phyloP scores from a whole-genome alignment of 805 yeast species.

The Millerago galiae region DNA sequence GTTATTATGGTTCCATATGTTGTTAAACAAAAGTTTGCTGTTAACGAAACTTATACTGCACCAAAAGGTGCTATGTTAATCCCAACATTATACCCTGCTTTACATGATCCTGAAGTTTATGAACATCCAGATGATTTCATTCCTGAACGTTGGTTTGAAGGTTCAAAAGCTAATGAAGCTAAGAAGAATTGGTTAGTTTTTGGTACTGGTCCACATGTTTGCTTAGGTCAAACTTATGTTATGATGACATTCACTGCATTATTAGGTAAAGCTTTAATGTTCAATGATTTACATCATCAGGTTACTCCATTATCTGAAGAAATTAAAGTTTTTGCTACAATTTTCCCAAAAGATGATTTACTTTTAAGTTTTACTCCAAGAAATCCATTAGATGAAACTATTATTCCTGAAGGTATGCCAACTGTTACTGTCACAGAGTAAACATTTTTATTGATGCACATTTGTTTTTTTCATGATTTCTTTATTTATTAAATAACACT shows the following conservation, averaged over 20 bases:
- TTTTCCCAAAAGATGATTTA: constrained; percentile 95
- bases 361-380: constrained; percentile 66
- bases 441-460: not conserved
- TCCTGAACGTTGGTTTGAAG: constrained; percentile 93
- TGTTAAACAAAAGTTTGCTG: constrained; percentile 80
- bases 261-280: constrained; percentile 85
- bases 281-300: constrained; percentile 74
- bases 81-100: constrained; percentile 91
- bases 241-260: constrained; percentile 82
- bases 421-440: constrained; percentile 5
- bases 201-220: constrained; percentile 95
- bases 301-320: constrained; percentile 83
- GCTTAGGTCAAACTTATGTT: constrained; percentile 93
- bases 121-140: constrained; percentile 90
- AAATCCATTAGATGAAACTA: constrained; percentile 35
- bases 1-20: constrained; percentile 97
- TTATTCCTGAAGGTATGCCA: constrained; percentile 8
- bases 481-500: not conserved
- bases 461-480: not conserved
- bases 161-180: constrained; percentile 66
- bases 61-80: constrained; percentile 98
- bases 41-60: constrained; percentile 76
- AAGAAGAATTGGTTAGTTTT: constrained; percentile 94
- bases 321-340: constrained; percentile 94
- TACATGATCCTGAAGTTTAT: constrained; percentile 96